A percentile compares a stretch with the other conserved stretches of the same genome.
Evolutionary conservation across 257 asterid species (phyloP).

Genomic region (Anisodus tanguticus): DNA sequence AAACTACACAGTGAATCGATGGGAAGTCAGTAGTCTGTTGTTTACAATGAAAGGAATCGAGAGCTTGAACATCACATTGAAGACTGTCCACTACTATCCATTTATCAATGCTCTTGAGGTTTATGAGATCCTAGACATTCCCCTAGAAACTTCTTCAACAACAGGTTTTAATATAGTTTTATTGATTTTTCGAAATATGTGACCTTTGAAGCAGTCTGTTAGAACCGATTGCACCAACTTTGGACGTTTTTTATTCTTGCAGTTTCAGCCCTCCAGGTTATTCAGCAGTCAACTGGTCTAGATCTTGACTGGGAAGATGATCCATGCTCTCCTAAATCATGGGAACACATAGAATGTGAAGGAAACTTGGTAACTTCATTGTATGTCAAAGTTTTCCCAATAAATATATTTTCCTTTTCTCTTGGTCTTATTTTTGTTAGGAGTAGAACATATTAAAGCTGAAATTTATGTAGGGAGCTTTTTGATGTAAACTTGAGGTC

Average conservation of each 20-base stretch:
- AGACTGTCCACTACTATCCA: constrained; percentile 69
- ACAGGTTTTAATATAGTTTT: constrained; percentile 55
- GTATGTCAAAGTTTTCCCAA: constrained; percentile 38
- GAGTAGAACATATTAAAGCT: constrained; percentile 17
- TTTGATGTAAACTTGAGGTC: constrained; percentile 76
- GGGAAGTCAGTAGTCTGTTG: constrained; percentile 61
- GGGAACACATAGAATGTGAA: constrained; percentile 86
- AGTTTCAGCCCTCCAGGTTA: constrained; percentile 95
- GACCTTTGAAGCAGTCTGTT: not conserved
- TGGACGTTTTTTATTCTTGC: constrained; percentile 29
- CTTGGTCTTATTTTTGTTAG: not conserved
- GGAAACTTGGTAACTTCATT: constrained; percentile 82
- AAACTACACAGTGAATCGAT: constrained; percentile 65
- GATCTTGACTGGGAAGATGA: constrained; percentile 89
- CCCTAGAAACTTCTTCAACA: constrained; percentile 81
- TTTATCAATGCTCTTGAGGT: constrained; percentile 85
- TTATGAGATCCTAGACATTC: constrained; percentile 74
- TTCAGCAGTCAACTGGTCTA: constrained; percentile 72
- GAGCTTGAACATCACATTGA: constrained; percentile 73
- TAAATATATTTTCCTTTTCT: not conserved
- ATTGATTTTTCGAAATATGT: not conserved
- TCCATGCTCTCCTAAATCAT: constrained; percentile 84
- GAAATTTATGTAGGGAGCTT: constrained; percentile 57
- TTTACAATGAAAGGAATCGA: constrained; percentile 63
- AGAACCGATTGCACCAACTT: not conserved